These are phyloP conservation scores for Ammopiptanthus mongolicus DNA, from an alignment of 306 rosid species.

Conservation along the genomic window DNA sequence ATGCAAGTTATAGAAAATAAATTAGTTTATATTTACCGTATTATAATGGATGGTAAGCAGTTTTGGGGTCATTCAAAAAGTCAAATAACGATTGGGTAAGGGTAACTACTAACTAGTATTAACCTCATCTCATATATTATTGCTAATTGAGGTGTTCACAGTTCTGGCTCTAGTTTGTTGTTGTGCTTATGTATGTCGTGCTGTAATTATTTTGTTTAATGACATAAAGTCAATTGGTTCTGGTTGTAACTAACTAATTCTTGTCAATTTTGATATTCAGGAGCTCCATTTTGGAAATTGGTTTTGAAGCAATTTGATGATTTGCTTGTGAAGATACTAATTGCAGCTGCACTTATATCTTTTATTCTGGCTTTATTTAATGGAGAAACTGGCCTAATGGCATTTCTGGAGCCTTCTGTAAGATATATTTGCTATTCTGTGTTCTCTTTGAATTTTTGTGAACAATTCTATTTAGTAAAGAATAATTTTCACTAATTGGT, in stretches of 20 bases:
- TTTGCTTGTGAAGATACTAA: constrained; percentile 88
- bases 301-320: constrained; percentile 96
- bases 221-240: neutral
- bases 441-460: constrained; percentile 3
- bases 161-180: constrained; percentile 4
- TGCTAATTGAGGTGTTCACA: constrained; percentile 10
- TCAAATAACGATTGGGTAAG: neutral
- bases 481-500: neutral
- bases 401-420: constrained; percentile 98
- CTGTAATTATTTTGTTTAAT: neutral
- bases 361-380: constrained; percentile 78
- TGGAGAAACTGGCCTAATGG: constrained; percentile 91
- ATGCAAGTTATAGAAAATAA: neutral
- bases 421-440: constrained; percentile 25
- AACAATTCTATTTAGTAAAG: constrained; percentile 1
- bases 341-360: constrained; percentile 82
- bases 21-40: neutral
- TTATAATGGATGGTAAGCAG: neutral
- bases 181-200: neutral
- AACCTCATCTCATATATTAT: constrained; percentile 4
- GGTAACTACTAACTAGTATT: neutral
- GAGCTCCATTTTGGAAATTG: constrained; percentile 93
- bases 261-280: constrained; percentile 41
- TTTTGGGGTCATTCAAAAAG: constrained; percentile 4
- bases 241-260: constrained; percentile 16